A percentile compares a stretch with the other conserved stretches of the same genome.
These are phyloP conservation scores for Neoboletus subvelutipes DNA, from an alignment of 768 basidiomycete species.

Conservation along the genomic window DNA sequence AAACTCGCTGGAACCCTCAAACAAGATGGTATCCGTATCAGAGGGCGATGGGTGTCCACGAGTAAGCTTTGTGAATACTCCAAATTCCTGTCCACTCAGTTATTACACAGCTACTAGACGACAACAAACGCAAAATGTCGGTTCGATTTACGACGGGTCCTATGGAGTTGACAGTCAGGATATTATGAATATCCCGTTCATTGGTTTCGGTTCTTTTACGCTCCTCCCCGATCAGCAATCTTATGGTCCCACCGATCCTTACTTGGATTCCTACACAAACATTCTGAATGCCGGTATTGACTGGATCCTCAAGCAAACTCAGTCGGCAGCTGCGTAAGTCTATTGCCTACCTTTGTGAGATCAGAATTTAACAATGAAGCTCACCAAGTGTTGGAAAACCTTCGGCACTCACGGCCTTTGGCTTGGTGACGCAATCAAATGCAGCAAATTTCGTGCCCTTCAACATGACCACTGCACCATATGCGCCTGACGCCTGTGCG, in stretches of 20 bases:
- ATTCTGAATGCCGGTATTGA: slow-evolving; percentile 48
- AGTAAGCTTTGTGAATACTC: slow-evolving; percentile 32
- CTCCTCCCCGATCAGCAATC: slow-evolving; percentile 68
- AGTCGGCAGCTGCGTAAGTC: slow-evolving; percentile 44
- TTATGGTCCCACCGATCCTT: slow-evolving; percentile 51
- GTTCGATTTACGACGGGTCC: slow-evolving; percentile 60
- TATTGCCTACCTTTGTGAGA: neutral
- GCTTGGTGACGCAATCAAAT: slow-evolving; percentile 60
- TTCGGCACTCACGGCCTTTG: slow-evolving; percentile 51
- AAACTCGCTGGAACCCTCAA: slow-evolving; percentile 34
- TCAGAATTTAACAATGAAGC: slow-evolving; percentile 4
- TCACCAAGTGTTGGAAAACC: slow-evolving; percentile 54
- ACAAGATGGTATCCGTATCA: slow-evolving; percentile 46
- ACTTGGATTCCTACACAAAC: slow-evolving; percentile 51
- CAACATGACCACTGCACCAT: slow-evolving; percentile 48
- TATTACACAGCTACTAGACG: slow-evolving; percentile 43
- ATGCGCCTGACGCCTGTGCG: slow-evolving; percentile 34
- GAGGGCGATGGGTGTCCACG: slow-evolving; percentile 61
- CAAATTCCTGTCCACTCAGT: slow-evolving; percentile 1
- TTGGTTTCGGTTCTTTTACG: slow-evolving; percentile 60
- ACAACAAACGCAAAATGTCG: slow-evolving; percentile 43
- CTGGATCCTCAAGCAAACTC: slow-evolving; percentile 56
- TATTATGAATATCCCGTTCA: slow-evolving; percentile 53
- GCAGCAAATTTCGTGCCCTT: slow-evolving; percentile 59
- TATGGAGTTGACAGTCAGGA: slow-evolving; percentile 67